Percentiles rank a stretch among this genome's conserved stretches.
These are phyloP conservation scores for Hericium alpestre DNA, from an alignment of 768 basidiomycete genomes.

Conservation along the genomic window DNA sequence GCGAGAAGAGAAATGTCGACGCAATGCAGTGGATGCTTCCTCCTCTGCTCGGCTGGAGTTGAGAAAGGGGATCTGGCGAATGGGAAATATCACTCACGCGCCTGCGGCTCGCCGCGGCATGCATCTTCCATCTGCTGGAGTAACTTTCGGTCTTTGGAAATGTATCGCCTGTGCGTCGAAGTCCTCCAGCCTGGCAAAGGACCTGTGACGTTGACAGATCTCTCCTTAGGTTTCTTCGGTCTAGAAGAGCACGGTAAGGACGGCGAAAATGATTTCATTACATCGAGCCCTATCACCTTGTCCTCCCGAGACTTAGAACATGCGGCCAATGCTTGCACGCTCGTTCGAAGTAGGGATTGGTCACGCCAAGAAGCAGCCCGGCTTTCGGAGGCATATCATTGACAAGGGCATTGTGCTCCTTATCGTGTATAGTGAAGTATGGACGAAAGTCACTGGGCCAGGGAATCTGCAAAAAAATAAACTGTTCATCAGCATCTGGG, in stretches of 20 bases:
- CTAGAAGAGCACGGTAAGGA: neutral
- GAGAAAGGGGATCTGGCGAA: conserved; percentile 1
- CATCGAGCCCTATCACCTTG: conserved; percentile 28
- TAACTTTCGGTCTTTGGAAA: conserved; percentile 71
- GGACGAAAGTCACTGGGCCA: conserved; percentile 80
- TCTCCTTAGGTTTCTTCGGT: neutral
- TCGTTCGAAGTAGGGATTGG: conserved; percentile 79
- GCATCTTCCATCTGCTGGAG: conserved; percentile 66
- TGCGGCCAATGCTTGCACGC: conserved; percentile 83
- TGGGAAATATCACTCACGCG: conserved; percentile 34
- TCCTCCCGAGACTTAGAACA: conserved; percentile 56
- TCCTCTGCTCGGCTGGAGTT: conserved; percentile 31
- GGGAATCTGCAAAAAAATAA: conserved; percentile 47
- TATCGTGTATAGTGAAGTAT: conserved; percentile 94
- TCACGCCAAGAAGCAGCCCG: conserved; percentile 73
- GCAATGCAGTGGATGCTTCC: conserved; percentile 53
- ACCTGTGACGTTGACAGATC: conserved; percentile 22
- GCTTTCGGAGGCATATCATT: conserved; percentile 73
- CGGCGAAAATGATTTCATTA: neutral
- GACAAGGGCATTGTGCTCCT: conserved; percentile 65
- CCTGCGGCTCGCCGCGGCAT: conserved; percentile 33
- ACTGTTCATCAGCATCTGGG: neutral
- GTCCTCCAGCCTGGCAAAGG: conserved; percentile 69
- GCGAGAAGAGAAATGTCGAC: conserved; percentile 75
- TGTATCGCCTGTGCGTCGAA: conserved; percentile 69